Evolutionary conservation across 768 basidiomycete genomes (phyloP).

Genomic region (Sutorius australiensis): DNA sequence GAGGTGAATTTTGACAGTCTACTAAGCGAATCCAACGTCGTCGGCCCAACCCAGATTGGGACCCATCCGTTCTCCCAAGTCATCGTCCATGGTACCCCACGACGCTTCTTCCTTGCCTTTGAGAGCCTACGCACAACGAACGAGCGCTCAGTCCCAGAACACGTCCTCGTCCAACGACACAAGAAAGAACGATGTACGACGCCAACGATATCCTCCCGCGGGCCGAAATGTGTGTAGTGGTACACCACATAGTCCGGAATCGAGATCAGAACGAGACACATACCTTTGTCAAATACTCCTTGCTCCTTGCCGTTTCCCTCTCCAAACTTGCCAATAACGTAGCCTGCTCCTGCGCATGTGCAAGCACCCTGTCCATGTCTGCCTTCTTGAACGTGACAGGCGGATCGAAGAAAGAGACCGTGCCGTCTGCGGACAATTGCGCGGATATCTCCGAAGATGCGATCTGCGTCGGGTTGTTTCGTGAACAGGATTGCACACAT

Average conservation of each 20-base stretch:
- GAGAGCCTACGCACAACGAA: slow-evolving; percentile 19
- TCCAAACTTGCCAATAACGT: slow-evolving; percentile 22
- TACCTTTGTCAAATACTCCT: slow-evolving; percentile 73
- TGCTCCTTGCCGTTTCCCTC: slow-evolving; percentile 49
- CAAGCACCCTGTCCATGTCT: slow-evolving; percentile 59
- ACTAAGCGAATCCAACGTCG: slow-evolving; percentile 22
- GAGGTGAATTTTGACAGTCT: neutral
- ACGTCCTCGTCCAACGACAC: neutral
- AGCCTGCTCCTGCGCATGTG: slow-evolving; percentile 48
- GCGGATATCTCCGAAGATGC: slow-evolving; percentile 68
- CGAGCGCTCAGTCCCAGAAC: slow-evolving; percentile 2
- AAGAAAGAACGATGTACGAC: neutral
- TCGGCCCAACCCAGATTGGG: slow-evolving; percentile 24
- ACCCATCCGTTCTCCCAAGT: slow-evolving; percentile 22
- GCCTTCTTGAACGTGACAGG: slow-evolving; percentile 53
- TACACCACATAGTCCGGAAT: neutral
- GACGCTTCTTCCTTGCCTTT: slow-evolving; percentile 28
- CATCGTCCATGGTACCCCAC: slow-evolving; percentile 29
- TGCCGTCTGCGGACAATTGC: slow-evolving; percentile 60
- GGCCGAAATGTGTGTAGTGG: neutral
- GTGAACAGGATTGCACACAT: slow-evolving; percentile 1
- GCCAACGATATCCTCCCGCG: neutral
- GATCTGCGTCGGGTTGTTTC: slow-evolving; percentile 44
- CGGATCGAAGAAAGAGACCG: slow-evolving; percentile 71
- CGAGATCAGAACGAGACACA: slow-evolving; percentile 1